phyloP scores from a whole-genome alignment of 495 filamentous ascomycete genomes.

The Tirmania nivea region DNA sequence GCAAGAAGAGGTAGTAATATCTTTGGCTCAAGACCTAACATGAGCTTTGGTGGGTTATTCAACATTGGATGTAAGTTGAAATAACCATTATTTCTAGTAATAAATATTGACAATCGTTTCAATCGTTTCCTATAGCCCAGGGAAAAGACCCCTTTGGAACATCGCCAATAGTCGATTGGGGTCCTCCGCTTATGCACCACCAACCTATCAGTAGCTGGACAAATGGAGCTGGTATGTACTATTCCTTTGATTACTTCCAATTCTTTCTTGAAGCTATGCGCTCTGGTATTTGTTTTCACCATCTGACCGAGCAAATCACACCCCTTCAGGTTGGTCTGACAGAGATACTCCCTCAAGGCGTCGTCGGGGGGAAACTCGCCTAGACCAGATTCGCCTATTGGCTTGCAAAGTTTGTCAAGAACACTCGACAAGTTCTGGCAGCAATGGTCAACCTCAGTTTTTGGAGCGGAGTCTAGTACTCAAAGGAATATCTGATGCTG shows the following conservation, averaged over 20 bases:
- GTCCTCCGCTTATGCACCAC: neutral
- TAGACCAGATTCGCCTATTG: conserved; percentile 13
- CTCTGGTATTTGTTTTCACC: neutral
- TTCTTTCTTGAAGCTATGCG: too few relatives aligned
- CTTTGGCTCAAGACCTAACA: conserved; percentile 8
- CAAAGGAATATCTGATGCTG: conserved; percentile 39
- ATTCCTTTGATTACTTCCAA: too few relatives aligned
- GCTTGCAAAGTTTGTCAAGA: conserved; percentile 14
- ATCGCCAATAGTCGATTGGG: neutral
- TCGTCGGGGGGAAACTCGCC: conserved; percentile 8
- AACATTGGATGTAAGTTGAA: conserved; percentile 27
- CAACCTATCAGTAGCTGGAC: conserved; percentile 16
- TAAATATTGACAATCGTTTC: conserved; percentile 15
- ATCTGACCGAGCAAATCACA: conserved; percentile 1
- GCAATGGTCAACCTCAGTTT: conserved; percentile 27
- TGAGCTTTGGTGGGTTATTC: conserved; percentile 3
- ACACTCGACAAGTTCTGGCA: conserved; percentile 13
- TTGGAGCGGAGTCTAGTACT: conserved; percentile 45
- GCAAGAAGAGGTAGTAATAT: conserved; percentile 9
- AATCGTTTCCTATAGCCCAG: conserved; percentile 7
- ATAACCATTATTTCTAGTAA: conserved; percentile 1
- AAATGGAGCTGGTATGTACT: conserved; percentile 16
- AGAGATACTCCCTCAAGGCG: conserved; percentile 15
- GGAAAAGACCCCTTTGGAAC: neutral
- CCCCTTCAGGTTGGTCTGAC: conserved; percentile 16